These are phyloP conservation scores for Fusarium sororula DNA, from an alignment of 2,329 filamentous ascomycete genomes.

Conservation along the genomic window DNA sequence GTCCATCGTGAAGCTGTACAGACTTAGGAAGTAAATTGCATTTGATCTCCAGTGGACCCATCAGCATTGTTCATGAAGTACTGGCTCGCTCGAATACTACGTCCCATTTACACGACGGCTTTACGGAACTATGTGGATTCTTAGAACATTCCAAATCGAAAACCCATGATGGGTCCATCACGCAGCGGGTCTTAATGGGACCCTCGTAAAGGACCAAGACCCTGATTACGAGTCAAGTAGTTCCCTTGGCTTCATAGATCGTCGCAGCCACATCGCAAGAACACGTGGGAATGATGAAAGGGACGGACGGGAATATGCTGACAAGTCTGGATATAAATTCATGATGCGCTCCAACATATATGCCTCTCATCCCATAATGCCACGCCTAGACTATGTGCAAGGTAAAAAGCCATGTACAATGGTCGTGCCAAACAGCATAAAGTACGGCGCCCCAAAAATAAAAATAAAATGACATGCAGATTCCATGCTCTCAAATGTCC, in stretches of 20 bases:
- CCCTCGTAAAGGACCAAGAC: background rate
- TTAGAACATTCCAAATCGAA: background rate
- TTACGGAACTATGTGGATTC: background rate
- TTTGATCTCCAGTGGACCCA: background rate
- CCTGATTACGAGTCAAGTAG: background rate
- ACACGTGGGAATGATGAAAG: background rate
- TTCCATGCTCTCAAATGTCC: conserved; percentile 1
- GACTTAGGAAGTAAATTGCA: background rate
- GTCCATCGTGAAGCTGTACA: background rate
- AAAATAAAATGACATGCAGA: conserved; percentile 10
- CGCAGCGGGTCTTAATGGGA: background rate
- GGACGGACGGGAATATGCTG: background rate
- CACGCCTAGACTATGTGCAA: conserved; percentile 23
- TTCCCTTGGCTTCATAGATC: background rate
- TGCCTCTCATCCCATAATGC: conserved; percentile 13
- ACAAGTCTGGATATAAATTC: conserved; percentile 34
- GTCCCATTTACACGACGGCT: background rate
- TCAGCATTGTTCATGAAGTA: background rate
- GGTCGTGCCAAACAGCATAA: conserved; percentile 4
- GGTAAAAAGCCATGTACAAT: conserved; percentile 19
- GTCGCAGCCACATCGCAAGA: background rate
- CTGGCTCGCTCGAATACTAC: background rate
- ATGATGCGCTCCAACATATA: conserved; percentile 24
- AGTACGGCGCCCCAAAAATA: background rate
- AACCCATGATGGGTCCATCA: background rate